Evolutionary conservation across 805 yeast genomes (phyloP), one percentile per base, ranked within the genome.

Genomic region (Zygotorulaspora danielsina): DNA sequence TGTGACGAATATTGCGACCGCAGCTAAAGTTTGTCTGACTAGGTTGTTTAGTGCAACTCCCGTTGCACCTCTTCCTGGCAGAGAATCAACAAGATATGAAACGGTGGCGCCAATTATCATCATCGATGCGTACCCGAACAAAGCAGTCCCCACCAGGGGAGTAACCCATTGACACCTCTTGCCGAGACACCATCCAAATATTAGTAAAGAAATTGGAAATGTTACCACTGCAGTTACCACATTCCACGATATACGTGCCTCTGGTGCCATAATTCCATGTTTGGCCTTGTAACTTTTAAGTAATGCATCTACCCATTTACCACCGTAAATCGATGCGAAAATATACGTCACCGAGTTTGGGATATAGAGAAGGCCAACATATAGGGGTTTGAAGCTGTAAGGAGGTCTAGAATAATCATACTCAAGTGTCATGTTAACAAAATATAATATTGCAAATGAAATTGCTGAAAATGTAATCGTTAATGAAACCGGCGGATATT

Each of bases 1-100:
- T 1, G 84, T 76, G 6, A 80, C 69, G 57, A 86, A 87, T 1
- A 88, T 78, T 8, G 86, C 89, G 2, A 71, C 69, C 0, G 94
- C 85, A 1, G 95, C 95, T 43, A 83, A 64, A 2, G 77, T 64
- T 70, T 79, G 83, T 50, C 96, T 70, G 13, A 81, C 68, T 40
- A 86, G 71, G 55, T 86, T 87, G 53, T 84, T 86, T 36, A 87
- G 59, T 0, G 95, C 95, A 34, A 86, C 84, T 1, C 94, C 95
- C 0, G 95, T 83, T 10, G 95, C 89, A 29, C 95, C 94, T 51
- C 80, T 72, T 0, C 95, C 94, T 0, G 96, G 95, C 32, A 87
- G 68, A 1, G 87, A 77, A 54, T 86, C 96, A 1, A 86, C 88
- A 41, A 86, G 64, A 54, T 85, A 87, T 0, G 95, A 85, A 2